Evolutionary conservation across 371 early-diverging fungal genomes (phyloP).

Genomic region (Hamiltosporidium magnivora): DNA sequence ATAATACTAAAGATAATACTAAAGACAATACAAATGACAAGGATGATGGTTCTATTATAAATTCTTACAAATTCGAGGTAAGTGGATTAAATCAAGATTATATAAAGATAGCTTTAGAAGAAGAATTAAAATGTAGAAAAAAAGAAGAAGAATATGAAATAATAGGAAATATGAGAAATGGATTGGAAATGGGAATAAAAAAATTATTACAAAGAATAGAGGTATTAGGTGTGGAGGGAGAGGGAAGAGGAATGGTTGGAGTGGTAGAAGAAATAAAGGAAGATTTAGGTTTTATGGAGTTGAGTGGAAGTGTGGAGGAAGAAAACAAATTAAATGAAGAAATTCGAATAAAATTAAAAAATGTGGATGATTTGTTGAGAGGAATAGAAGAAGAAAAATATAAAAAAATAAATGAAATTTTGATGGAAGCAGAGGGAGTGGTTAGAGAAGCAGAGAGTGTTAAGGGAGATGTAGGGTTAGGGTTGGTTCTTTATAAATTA

Average conservation of each 20-base stretch:
- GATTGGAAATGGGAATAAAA: constrained; percentile 10
- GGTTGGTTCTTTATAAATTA: constrained; percentile 9
- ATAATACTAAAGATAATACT: neutral
- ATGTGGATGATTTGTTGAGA: neutral
- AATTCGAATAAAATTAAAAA: no score
- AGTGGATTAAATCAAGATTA: constrained; percentile 1
- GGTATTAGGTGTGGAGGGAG: neutral
- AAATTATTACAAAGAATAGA: neutral
- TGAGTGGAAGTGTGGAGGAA: constrained; percentile 2
- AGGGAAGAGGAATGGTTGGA: no score
- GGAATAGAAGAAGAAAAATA: neutral
- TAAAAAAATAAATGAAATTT: constrained; percentile 15
- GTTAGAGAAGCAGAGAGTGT: constrained; percentile 4
- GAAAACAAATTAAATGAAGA: neutral
- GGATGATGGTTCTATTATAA: no score
- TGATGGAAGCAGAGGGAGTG: neutral
- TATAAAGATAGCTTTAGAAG: constrained; percentile 7
- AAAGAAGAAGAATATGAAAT: constrained; percentile 15
- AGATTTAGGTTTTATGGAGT: constrained; percentile 16
- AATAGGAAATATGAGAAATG: constrained; percentile 30
- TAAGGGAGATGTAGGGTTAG: constrained; percentile 7
- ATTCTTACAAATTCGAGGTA: constrained; percentile 1
- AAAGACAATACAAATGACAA: constrained; percentile 1
- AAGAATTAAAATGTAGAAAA: constrained; percentile 15
- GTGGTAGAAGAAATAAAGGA: constrained; percentile 11